These are phyloP conservation scores for Globisporangium cystogenes DNA, from an alignment of 352 stramenopile genomes.

Conservation along the genomic window DNA sequence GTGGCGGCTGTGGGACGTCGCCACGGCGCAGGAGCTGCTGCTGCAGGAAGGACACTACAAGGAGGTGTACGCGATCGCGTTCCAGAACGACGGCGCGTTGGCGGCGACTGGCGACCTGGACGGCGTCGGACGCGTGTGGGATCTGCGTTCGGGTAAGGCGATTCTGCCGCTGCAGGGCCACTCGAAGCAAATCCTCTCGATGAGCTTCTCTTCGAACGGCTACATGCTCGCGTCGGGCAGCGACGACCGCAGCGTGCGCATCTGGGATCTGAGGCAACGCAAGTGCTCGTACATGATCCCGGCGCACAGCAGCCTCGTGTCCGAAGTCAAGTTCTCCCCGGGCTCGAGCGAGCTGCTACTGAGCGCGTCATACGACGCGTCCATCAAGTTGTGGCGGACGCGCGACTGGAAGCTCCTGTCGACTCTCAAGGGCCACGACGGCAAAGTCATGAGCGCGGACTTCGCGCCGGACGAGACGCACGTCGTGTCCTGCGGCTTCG, in stretches of 20 bases:
- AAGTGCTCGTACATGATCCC: slow-evolving; percentile 91
- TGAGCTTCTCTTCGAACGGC: slow-evolving; percentile 93
- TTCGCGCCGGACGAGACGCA: slow-evolving; percentile 87
- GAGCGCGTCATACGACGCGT: slow-evolving; percentile 93
- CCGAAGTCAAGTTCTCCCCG: slow-evolving; percentile 87
- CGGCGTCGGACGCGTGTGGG: slow-evolving; percentile 93
- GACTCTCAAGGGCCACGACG: slow-evolving; percentile 90
- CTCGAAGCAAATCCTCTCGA: slow-evolving; percentile 92
- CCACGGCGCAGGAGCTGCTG: slow-evolving; percentile 88
- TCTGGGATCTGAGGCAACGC: slow-evolving; percentile 95
- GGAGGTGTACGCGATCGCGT: slow-evolving; percentile 94
- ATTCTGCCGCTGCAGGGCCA: slow-evolving; percentile 90
- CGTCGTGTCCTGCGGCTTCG: slow-evolving; percentile 86
- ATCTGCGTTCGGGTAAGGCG: slow-evolving; percentile 93
- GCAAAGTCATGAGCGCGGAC: slow-evolving; percentile 94
- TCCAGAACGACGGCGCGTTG: slow-evolving; percentile 94
- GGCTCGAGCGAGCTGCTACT: slow-evolving; percentile 82
- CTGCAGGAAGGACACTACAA: slow-evolving; percentile 96
- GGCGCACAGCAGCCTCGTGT: slow-evolving; percentile 94
- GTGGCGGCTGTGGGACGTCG: slow-evolving; percentile 97
- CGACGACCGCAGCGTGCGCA: slow-evolving; percentile 94
- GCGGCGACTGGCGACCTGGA: slow-evolving; percentile 93
- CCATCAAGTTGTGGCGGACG: slow-evolving; percentile 92
- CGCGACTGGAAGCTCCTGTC: slow-evolving; percentile 90
- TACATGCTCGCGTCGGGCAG: slow-evolving; percentile 92